These are phyloP conservation scores for Ustilago shanxiensis DNA, from an alignment of 1,284 basidiomycete genomes.

Conservation along the genomic window DNA sequence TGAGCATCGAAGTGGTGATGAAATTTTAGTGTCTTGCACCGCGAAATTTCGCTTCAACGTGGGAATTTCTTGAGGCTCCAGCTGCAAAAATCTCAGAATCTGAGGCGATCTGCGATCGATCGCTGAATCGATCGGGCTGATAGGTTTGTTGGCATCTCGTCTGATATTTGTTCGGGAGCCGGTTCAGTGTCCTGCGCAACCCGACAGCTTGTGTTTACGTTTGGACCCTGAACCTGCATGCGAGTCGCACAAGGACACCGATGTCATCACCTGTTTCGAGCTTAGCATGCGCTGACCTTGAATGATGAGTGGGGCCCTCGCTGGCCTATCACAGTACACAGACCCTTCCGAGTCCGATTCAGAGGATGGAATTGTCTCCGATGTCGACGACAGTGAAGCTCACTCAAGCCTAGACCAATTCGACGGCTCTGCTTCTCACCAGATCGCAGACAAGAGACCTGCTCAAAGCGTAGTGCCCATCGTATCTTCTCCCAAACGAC, in stretches of 20 bases:
- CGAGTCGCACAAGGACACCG: not conserved
- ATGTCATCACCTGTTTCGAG: not conserved
- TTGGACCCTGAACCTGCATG: slow-evolving; percentile 9
- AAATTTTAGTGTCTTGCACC: not conserved
- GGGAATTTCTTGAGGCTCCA: slow-evolving; percentile 28
- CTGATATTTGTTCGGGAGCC: slow-evolving; percentile 12
- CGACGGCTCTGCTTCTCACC: not conserved
- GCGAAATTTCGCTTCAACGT: slow-evolving; percentile 11
- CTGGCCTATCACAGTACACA: slow-evolving; percentile 26
- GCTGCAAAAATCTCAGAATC: slow-evolving; percentile 1
- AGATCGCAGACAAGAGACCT: not conserved
- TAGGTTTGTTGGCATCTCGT: too few relatives aligned
- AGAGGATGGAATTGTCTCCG: not conserved
- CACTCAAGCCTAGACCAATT: not conserved
- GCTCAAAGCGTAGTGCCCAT: not conserved
- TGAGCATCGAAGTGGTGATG: too few relatives aligned
- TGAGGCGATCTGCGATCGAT: not conserved
- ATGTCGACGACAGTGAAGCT: not conserved
- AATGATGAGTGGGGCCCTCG: slow-evolving; percentile 27
- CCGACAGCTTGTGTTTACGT: slow-evolving; percentile 6
- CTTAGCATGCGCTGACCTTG: not conserved
- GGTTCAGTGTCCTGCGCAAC: slow-evolving; percentile 9
- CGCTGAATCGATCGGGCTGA: slow-evolving; percentile 21
- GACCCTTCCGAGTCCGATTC: slow-evolving; percentile 36
- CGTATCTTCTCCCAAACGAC: not conserved